Evolutionary conservation across 129 eudicot species (phyloP).

Genomic region (Ambrosia artemisiifolia): DNA sequence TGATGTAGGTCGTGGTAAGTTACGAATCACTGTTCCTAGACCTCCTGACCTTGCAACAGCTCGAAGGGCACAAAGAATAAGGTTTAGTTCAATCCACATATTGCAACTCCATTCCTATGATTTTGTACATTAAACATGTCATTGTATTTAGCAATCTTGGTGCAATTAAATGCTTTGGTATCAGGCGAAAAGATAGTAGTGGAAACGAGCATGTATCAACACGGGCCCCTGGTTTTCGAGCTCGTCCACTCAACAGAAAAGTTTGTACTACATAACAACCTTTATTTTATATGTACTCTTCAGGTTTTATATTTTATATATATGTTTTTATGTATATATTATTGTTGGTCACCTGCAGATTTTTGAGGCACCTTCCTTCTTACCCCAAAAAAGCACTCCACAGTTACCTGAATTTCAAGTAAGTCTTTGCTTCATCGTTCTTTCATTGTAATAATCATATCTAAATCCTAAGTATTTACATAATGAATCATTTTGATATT

Average conservation of each 20-base stretch:
- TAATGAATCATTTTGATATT: constrained; percentile 13
- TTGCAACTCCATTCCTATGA: constrained; percentile 4
- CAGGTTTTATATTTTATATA: neutral
- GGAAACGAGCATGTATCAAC: constrained; percentile 44
- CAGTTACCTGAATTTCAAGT: constrained; percentile 66
- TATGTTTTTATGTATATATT: neutral
- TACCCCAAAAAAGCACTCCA: constrained; percentile 61
- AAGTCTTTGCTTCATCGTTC: constrained; percentile 14
- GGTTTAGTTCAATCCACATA: constrained; percentile 43
- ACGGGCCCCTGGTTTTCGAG: constrained; percentile 58
- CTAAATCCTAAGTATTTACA: neutral
- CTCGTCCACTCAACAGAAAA: constrained; percentile 88
- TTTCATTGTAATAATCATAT: constrained; percentile 10
- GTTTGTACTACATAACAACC: constrained; percentile 31
- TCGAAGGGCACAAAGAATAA: constrained; percentile 73
- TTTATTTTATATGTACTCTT: neutral
- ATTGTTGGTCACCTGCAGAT: constrained; percentile 47
- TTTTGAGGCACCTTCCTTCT: constrained; percentile 64
- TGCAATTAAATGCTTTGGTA: constrained; percentile 15
- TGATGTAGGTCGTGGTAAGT: constrained; percentile 36
- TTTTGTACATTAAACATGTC: neutral
- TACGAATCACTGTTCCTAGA: constrained; percentile 72
- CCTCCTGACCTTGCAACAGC: constrained; percentile 85
- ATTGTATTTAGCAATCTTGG: neutral
- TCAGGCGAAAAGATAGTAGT: constrained; percentile 49